These are phyloP conservation scores for Brassica carinata DNA, from an alignment of 345 rosid species.

Conservation along the genomic window DNA sequence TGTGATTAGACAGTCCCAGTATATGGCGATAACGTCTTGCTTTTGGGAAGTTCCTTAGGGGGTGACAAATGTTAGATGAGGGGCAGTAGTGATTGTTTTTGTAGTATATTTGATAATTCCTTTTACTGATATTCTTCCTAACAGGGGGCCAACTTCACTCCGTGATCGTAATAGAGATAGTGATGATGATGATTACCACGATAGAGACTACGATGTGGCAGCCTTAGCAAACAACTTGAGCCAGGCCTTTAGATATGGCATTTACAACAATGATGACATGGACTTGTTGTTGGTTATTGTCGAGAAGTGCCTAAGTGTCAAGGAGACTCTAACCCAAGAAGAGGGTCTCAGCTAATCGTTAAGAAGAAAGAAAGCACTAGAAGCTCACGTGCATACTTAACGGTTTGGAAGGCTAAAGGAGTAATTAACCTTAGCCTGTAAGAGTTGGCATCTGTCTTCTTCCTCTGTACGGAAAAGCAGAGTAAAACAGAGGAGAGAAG, in stretches of 20 bases:
- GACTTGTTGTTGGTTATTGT: no score
- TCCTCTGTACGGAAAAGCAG: no score
- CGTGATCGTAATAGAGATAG: constrained; percentile 86
- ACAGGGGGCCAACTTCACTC: constrained; percentile 88
- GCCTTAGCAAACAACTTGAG: constrained; percentile 89
- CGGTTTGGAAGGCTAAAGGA: no score
- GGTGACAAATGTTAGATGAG: background rate
- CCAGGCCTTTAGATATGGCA: constrained; percentile 90
- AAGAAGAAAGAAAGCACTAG: no score
- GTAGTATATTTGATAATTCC: background rate
- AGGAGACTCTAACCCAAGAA: no score
- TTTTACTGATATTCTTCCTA: constrained; percentile 32
- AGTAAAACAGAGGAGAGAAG: no score
- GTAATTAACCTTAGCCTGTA: no score
- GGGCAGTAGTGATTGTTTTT: constrained; percentile 23
- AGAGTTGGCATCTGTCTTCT: no score
- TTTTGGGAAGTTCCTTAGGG: background rate
- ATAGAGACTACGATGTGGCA: constrained; percentile 95
- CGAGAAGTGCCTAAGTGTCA: no score
- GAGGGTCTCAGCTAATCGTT: no score
- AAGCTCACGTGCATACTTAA: no score
- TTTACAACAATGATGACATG: constrained; percentile 71
- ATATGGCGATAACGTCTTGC: no score
- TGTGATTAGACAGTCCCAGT: constrained; percentile 19
- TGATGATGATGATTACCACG: constrained; percentile 92